Evolutionary conservation across 805 yeast genomes (phyloP).

Genomic region (Starmerella sirachaensis): DNA sequence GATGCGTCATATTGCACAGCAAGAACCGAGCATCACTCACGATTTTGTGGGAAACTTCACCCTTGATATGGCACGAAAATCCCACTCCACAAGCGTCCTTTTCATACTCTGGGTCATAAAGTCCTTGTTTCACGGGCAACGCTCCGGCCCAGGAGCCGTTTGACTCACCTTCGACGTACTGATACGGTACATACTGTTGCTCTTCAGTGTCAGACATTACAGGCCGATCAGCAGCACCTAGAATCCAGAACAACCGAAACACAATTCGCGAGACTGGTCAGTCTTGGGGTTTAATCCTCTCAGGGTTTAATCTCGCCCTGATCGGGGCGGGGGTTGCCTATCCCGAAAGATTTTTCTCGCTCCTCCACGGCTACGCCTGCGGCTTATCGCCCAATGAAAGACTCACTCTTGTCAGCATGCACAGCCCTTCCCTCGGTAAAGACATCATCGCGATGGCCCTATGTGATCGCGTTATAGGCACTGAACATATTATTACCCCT

Average conservation of each 20-base stretch:
- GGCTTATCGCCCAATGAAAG: conserved; percentile 9
- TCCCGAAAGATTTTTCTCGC: conserved; percentile 1
- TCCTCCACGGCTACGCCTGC: conserved; percentile 1
- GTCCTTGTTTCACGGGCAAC: conserved; percentile 74
- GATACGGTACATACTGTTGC: conserved; percentile 32
- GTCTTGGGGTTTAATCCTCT: too few relatives aligned
- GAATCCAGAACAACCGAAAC: too few relatives aligned
- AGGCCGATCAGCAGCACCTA: too few relatives aligned
- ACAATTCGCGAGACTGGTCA: too few relatives aligned
- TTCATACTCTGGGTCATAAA: conserved; percentile 86
- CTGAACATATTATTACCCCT: too few relatives aligned
- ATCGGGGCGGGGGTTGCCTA: conserved; percentile 2
- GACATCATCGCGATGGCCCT: too few relatives aligned
- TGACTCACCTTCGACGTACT: conserved; percentile 62
- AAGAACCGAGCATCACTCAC: conserved; percentile 76
- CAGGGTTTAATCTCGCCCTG: background rate
- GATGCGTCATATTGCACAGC: conserved; percentile 94
- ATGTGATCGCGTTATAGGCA: too few relatives aligned
- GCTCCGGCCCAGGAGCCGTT: conserved; percentile 89
- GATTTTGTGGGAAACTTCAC: conserved; percentile 75
- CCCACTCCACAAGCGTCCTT: conserved; percentile 99
- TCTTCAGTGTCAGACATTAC: conserved; percentile 10
- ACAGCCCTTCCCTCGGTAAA: too few relatives aligned
- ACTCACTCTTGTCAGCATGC: too few relatives aligned
- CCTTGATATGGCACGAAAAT: conserved; percentile 88